Base-by-base conservation (phyloP, 1,139 yeast species). In the Debaryomyces psychrophilus region DNA sequence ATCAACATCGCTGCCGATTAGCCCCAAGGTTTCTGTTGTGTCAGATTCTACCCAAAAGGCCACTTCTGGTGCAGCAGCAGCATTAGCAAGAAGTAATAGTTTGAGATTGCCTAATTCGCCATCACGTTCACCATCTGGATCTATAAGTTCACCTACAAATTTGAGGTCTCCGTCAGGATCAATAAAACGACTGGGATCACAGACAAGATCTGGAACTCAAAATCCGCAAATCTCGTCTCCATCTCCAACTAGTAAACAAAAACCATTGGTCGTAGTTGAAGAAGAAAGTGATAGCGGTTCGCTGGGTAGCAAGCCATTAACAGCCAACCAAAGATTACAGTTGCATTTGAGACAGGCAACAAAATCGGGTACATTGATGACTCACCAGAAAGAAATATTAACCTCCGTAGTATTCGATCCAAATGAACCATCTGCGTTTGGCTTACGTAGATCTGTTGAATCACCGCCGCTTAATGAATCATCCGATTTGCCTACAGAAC, bases 321-420 rank as follows among this genome's bases (percentile, higher is more conserved):
- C 71, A 9, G 79, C 79, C 4, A 65, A 66, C 37, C 77, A 74
- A 50, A 55, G 77, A 45, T 63, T 74, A 26, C 77, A 73, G 50
- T 68, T 64, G 37, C 78, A 73, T 51, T 56, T 75, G 36, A 58
- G 68, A 41, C 67, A 69, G 48, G 79, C 76, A 1, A 68, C 78
- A 1, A 69, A 61, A 51, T 55, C 69, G 2, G 80, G 80, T 0
- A 40, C 68, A 0, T 59, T 75, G 36, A 59, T 69, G 60, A 70
- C 77, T 0, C 78, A 73, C 46, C 70, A 71, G 44, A 67, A 65
- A 50, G 77, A 71, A 49, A 49, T 56, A 0, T 56, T 74, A 14
- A 62, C 68, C 1, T 59, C 72, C 1, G 76, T 73, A 3, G 68
- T 68, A 1, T 74, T 66, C 52, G 79, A 75, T 52, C 79, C 80